Base-by-base conservation (phyloP, 306 rosid genomes). In the Lablab purpureus region DNA sequence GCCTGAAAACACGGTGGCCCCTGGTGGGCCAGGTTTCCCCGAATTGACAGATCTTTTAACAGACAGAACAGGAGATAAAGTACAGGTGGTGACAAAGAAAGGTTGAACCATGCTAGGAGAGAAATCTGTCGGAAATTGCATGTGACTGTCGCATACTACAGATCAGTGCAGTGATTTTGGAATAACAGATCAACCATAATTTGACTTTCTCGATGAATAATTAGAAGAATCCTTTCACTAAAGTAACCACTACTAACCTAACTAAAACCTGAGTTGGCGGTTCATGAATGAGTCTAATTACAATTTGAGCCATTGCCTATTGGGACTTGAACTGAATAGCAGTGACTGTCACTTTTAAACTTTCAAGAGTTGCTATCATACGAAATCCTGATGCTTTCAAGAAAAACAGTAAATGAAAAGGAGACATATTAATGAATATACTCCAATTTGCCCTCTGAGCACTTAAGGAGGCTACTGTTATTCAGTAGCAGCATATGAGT, bases 401-500 rank as follows among this genome's bases (percentile, higher is more conserved):
- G 43, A 46, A 66, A 72, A 41, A 55, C 45, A 19, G 18, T 50
- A 45, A 64, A 19, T 40, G 54, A 5, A 51, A 60, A 46, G 50
- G 65, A 32, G 55, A 43, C 59, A 63, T 65, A 71, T 41, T 32
- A 62, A 51, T 52, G 59, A 19, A 54, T 58, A 41, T 12, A 28
- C 9, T 63, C 46, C 12, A 27, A 56, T 51, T 41, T 40, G 63
- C 55, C 75, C 69, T 45, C 21, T 54, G 69, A 67, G 59, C 75
- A 55, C 19, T 50, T 27, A 10, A 52, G 67, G 41, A 27, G 75
- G 70, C 37, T 63, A 51, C 41, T 66, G 45, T n/a, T 15, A 21
- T 51, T 52, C 69, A 37, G 68, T 50, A 63, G 28, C 69, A 51
- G 74, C 59, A 63, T 28, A 65, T 67, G 30, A 45, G 64, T 21